phyloP scores from a whole-genome alignment of 192 early-diverging fungal genomes.

The Jimgerdemannia lactiflua region DNA sequence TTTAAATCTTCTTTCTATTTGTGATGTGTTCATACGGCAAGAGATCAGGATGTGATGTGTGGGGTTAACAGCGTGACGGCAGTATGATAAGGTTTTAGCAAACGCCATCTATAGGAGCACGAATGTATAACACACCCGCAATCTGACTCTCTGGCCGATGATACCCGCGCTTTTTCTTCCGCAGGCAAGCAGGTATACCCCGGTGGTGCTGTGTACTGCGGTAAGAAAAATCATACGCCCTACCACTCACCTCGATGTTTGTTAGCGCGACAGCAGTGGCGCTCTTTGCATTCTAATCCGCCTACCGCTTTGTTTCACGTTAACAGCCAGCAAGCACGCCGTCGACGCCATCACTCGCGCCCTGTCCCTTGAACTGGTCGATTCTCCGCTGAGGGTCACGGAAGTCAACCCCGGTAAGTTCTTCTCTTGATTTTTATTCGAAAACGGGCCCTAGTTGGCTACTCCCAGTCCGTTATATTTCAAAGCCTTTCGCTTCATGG shows the following conservation, averaged over 20 bases:
- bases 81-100: background rate
- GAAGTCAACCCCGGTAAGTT: constrained; percentile 63
- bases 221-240: constrained; percentile 7
- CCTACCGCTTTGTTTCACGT: constrained; percentile 13
- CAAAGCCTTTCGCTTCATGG: background rate
- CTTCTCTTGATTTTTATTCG: background rate
- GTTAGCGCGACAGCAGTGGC: background rate
- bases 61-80: too few species aligned
- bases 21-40: too few species aligned
- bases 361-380: constrained; percentile 72
- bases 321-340: constrained; percentile 68
- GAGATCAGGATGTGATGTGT: constrained; percentile 2
- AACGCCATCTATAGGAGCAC: too few species aligned
- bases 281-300: background rate
- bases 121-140: too few species aligned
- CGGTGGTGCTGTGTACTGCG: constrained; percentile 76
- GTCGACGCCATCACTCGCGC: constrained; percentile 78
- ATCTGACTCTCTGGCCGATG: too few species aligned
- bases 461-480: too few species aligned
- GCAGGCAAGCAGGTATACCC: constrained; percentile 56
- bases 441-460: background rate
- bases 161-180: background rate
- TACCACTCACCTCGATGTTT: background rate
- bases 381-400: constrained; percentile 69
- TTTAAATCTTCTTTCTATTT: background rate